phyloP scores from a whole-genome alignment of 2,329 filamentous ascomycete genomes.

The Colletotrichum trifolii region DNA sequence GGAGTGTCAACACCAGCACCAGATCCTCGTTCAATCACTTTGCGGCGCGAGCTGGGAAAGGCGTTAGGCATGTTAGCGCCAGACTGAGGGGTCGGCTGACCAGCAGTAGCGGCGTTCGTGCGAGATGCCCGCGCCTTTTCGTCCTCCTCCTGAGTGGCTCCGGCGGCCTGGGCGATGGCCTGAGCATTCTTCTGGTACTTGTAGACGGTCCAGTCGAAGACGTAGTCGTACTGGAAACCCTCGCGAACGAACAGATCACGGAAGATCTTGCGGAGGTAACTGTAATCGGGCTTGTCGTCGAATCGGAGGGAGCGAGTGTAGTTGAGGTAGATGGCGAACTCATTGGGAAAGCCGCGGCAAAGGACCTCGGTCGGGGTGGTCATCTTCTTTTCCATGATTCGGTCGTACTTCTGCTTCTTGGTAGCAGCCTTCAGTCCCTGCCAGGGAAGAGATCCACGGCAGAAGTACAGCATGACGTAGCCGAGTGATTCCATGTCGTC shows the following conservation, averaged over 20 bases:
- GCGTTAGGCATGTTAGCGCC: constrained; percentile 77
- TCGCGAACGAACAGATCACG: constrained; percentile 98
- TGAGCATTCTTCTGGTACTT: constrained; percentile 99
- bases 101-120: constrained; percentile 73
- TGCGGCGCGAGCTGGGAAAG: constrained; percentile 82
- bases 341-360: constrained; percentile 98
- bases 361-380: constrained; percentile 98
- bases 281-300: constrained; percentile 99
- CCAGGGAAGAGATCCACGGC: constrained; percentile 98
- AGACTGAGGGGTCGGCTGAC: constrained; percentile 67
- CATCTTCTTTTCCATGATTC: constrained; percentile 99
- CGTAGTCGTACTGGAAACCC: constrained; percentile 99
- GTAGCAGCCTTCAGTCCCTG: constrained; percentile 98
- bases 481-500: constrained; percentile 99
- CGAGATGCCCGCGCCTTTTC: constrained; percentile 79
- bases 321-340: constrained; percentile 99
- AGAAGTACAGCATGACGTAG: constrained; percentile 99
- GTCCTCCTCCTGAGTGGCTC: constrained; percentile 71
- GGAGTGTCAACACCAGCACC: constrained; percentile 72
- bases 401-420: constrained; percentile 99
- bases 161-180: constrained; percentile 81
- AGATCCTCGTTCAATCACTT: constrained; percentile 79
- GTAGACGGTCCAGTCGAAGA: constrained; percentile 99
- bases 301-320: constrained; percentile 98
- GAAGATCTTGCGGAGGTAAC: constrained; percentile 99